Evolutionary conservation across 78 protist genomes (phyloP).

Genomic region (Planoprotostelium fungivorum): DNA sequence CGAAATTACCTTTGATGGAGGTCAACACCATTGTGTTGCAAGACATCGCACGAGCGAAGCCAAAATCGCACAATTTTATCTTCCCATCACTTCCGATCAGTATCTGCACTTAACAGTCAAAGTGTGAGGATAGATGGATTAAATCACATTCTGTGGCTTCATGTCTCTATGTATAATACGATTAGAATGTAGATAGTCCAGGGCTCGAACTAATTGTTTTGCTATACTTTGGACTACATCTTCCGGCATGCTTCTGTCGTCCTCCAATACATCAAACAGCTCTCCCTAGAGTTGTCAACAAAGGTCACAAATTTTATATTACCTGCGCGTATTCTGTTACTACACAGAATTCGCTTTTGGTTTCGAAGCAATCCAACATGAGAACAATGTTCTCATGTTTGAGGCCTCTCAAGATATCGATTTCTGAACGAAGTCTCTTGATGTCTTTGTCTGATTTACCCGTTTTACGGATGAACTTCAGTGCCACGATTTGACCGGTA

Average conservation of each 20-base stretch:
- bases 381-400: constrained; percentile 81
- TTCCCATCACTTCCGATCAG: constrained; percentile 68
- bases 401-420: constrained; percentile 62
- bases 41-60: constrained; percentile 75
- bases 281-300: background rate
- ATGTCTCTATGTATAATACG: constrained; percentile 89
- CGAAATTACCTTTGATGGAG: constrained; percentile 72
- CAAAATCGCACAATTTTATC: constrained; percentile 86
- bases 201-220: constrained; percentile 70
- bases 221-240: constrained; percentile 61
- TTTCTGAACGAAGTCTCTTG: constrained; percentile 61
- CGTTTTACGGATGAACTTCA: constrained; percentile 73
- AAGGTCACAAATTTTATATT: background rate
- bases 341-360: constrained; percentile 55
- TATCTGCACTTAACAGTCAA: constrained; percentile 10
- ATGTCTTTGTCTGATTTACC: constrained; percentile 78
- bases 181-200: constrained; percentile 80
- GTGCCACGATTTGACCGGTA: constrained; percentile 76
- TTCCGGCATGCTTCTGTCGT: constrained; percentile 72
- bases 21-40: constrained; percentile 66
- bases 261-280: constrained; percentile 48
- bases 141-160: constrained; percentile 81
- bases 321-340: constrained; percentile 79
- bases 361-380: constrained; percentile 77
- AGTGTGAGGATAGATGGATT: background rate